Evolutionary conservation across 129 eudicot genomes (phyloP).

Genomic region (Apium graveolens): DNA sequence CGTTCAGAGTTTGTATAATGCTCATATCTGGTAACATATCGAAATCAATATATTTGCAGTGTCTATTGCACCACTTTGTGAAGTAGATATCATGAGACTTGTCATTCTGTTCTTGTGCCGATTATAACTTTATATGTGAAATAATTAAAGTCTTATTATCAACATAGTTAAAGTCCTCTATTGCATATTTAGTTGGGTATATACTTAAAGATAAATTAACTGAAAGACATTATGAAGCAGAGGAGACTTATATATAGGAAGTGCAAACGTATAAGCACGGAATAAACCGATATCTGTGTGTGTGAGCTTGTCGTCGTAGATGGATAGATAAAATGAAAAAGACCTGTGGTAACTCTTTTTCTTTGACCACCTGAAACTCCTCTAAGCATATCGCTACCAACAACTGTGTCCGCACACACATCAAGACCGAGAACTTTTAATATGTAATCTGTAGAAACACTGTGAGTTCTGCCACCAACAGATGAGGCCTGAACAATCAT

Average conservation of each 20-base stretch:
- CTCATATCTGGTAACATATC: neutral
- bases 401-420: conserved; percentile 70
- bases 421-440: conserved; percentile 91
- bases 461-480: conserved; percentile 65
- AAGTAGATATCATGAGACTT: neutral
- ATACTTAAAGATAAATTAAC: too few relatives aligned
- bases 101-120: neutral
- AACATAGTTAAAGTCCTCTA: neutral
- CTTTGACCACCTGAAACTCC: conserved; percentile 95
- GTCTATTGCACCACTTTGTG: neutral
- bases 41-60: neutral
- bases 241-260: neutral
- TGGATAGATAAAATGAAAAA: conserved; percentile 10
- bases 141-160: neutral
- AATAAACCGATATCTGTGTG: neutral
- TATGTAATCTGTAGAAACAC: conserved; percentile 75
- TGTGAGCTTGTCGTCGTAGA: neutral
- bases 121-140: neutral
- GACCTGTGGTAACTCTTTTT: conserved; percentile 95
- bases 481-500: conserved; percentile 57
- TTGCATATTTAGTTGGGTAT: neutral
- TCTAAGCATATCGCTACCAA: conserved; percentile 83
- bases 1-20: neutral
- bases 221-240: neutral
- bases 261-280: neutral